Base-by-base conservation (phyloP, 2,329 filamentous ascomycete genomes). In the Xylariomycetidae sp. region DNA sequence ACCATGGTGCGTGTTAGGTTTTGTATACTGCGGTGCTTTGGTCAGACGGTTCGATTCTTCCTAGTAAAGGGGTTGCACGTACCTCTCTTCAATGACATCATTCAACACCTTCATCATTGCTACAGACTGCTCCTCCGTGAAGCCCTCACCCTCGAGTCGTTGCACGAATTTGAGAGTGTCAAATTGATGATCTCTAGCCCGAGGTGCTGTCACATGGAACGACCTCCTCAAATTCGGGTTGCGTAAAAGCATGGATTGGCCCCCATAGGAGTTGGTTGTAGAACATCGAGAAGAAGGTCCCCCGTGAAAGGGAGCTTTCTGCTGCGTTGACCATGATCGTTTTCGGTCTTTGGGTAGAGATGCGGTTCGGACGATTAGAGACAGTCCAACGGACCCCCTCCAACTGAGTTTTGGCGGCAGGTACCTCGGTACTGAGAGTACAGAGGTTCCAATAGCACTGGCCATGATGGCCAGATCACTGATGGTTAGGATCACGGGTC, bases 71-170 rank as follows among this genome's bases (percentile, higher is more conserved):
- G 16, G 15, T 14, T 12, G 6, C 11, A 23, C 54, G 16, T 48
- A 82, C 81, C 82, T 94, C 65, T 98, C 92, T 59, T 97, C 87
- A 46, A 98, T 96, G 8, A 97, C 90, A 59, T 97, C 89, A 62
- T 88, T 89, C 25, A 98, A 70, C 6, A 97, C 87, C 58, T 86
- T 87, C 92, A 98, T 97, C 85, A 96, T 92, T n/a, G 92, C 90
- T 16, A 88, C 88, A 3, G 89, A 82, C 63, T 98, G 92, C 48
- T 89, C 85, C 61, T 97, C 90, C 16, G 88, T 95, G 60, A 97
- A 96, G 0, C 92, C 92, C 59, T 98, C 92, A 46, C 78, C 78
- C 59, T 90, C 82, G 25, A 98, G 70, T 33, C 87, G 75, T 64
- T 95, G 87, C 25, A 98, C 89, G 57, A 98, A 95, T 66, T 95